Evolutionary conservation across 2,329 filamentous ascomycete species (phyloP).

Genomic region (Botrytis porri): DNA sequence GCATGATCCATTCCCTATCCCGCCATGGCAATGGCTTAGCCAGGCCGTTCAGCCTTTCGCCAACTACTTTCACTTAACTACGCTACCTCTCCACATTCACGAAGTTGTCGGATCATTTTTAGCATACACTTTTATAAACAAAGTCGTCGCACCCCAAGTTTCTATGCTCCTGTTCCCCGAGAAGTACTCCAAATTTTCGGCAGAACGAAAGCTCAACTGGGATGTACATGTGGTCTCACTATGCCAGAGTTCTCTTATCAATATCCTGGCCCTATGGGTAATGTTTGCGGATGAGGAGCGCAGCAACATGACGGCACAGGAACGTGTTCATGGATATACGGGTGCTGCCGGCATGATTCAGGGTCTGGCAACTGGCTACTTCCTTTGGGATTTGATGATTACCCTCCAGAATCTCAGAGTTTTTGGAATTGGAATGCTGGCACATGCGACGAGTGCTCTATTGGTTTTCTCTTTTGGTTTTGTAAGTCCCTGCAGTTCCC

Average conservation of each 20-base stretch:
- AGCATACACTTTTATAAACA: constrained; percentile 67
- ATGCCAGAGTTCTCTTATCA: constrained; percentile 72
- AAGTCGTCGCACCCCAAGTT: constrained; percentile 63
- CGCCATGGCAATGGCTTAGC: constrained; percentile 52
- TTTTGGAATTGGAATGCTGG: constrained; percentile 59
- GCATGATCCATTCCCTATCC: constrained; percentile 63
- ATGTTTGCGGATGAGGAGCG: constrained; percentile 68
- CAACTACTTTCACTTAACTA: constrained; percentile 57
- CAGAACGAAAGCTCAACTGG: constrained; percentile 71
- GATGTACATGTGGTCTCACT: constrained; percentile 84
- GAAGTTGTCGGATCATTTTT: constrained; percentile 66
- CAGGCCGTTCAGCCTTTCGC: constrained; percentile 61
- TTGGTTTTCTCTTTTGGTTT: constrained; percentile 75
- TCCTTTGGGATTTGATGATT: constrained; percentile 76
- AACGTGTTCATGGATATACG: constrained; percentile 75
- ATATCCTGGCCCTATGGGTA: constrained; percentile 68
- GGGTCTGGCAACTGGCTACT: constrained; percentile 75
- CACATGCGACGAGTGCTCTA: constrained; percentile 72
- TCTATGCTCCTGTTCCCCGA: constrained; percentile 60
- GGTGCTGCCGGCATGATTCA: constrained; percentile 70
- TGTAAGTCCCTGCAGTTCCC: constrained; percentile 52
- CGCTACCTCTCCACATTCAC: constrained; percentile 73
- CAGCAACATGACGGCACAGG: constrained; percentile 60
- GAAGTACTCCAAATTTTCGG: constrained; percentile 60
- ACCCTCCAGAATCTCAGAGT: constrained; percentile 65